Evolutionary conservation across 2,329 filamentous ascomycete species (phyloP), one percentile per base, ranked within the genome.

Genomic region (Leptographium wingfieldii): DNA sequence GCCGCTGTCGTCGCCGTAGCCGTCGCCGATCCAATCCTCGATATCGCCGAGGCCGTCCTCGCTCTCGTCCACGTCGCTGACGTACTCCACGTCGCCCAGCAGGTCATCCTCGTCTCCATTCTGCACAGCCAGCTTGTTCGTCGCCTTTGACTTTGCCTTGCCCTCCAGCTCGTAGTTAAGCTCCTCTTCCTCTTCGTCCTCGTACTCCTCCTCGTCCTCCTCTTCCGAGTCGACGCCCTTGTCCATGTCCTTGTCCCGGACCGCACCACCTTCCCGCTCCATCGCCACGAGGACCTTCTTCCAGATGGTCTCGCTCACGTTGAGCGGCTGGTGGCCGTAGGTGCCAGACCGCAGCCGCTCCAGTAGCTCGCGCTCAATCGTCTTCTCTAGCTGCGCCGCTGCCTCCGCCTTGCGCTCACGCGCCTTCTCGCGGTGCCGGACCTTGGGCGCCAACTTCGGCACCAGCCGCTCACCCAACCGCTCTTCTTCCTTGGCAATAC

Each of bases 241-340:
- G 71, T 96, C 92, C 71, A 94, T 73, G 71, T 97, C 92, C 74
- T 91, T 84, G 71, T 96, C 92, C 59, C 90, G 80, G 64, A 83
- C 79, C 53, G 87, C 92, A 68, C 95, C 85, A 61, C 92, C 92
- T 67, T 87, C 87, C 66, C 88, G 82, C 80, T 99, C 94, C 73
- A 99, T 80, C 3, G 90, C 90, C 63, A 86, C 85, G 67, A 99
- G 83, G 9, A 99, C 94, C 81, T 92, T 95, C 81, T 95, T 95
- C 94, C 94, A 99, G 63, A 99, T 90, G 16, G 83, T 81, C 72
- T 96, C 91, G 72, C 95, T 94, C 57, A 96, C 92, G 70, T 99
- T 99, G 65, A 99, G 79, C 51, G 94, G 94, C 70, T 90, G 84
- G 68, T 97, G 92, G 59, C 94, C 94, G 73, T 99, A 97, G 3